Base-by-base conservation (phyloP, 257 asterid genomes). In the Lavandula angustifolia region DNA sequence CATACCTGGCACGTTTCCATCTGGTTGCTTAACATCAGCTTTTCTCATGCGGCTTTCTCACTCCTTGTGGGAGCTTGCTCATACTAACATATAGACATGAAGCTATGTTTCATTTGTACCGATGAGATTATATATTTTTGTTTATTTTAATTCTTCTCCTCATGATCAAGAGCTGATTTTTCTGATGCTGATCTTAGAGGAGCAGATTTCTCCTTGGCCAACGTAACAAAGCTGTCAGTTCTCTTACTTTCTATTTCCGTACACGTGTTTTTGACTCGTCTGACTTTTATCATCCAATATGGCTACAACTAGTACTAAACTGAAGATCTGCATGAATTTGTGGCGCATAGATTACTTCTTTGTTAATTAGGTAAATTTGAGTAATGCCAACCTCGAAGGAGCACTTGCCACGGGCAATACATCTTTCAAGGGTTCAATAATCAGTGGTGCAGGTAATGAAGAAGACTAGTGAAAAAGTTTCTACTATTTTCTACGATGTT, bases 131-230 rank as follows among this genome's bases (percentile, higher is more conserved):
- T 32, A 7, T 7, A 34, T 43, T 29, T 33, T 17, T 70, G 3
- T 35, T 35, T 9, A 47, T 16, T 54, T 64, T 29, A 40, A 34
- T 22, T 22, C 34, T 46, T 38, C 32, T 50, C 69, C 4, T 67
- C 54, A 3, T 72, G 12, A 54, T 70, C 80, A 91, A 97, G 99
- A 66, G 99, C 97, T 9, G 96, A 87, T 80, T 88, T 92, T 61
- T 89, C 99, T 71, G 95, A 85, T 76, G 81, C 97, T 62, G 99
- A 92, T 81, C 96, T 92, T 60, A 82, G 99, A 85, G 94, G 95
- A 46, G 99, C 87, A 52, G 99, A 92, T 70, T 92, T 92, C 76
- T 92, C 99, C 40, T 71, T 92, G 68, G 99, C 99, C 49, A 86
- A 84, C 70, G 94, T 89, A 44, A 78, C 96, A 22, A 92, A 92